phyloP scores from a whole-genome alignment of 495 filamentous ascomycete genomes.

The Penicillium crystallinum region DNA sequence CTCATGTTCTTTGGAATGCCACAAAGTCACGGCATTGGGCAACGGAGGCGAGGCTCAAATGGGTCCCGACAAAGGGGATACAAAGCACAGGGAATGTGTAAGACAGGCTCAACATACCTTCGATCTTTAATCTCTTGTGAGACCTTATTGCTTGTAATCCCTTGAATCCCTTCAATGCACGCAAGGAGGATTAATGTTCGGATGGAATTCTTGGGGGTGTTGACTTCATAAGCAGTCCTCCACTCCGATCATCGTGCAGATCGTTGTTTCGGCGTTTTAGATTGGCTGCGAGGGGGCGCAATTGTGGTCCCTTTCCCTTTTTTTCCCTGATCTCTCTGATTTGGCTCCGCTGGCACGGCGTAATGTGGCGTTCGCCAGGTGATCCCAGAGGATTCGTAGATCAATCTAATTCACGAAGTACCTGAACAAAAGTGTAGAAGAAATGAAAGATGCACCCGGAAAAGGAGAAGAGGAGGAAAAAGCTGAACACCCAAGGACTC shows the following conservation, averaged over 20 bases:
- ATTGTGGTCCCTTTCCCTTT: constrained; percentile 8
- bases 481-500: background rate
- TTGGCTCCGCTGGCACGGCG: background rate
- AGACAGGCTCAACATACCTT: constrained; percentile 3
- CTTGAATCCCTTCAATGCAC: constrained; percentile 19
- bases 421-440: background rate
- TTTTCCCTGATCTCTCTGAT: background rate
- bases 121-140: constrained; percentile 1
- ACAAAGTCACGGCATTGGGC: background rate
- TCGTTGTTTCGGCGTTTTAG: constrained; percentile 7
- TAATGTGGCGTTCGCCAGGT: constrained; percentile 2
- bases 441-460: background rate
- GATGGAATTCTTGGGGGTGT: constrained; percentile 20
- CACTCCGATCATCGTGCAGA: constrained; percentile 26
- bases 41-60: constrained; percentile 1
- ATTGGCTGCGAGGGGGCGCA: constrained; percentile 12
- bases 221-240: constrained; percentile 28
- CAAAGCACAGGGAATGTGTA: constrained; percentile 1
- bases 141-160: background rate
- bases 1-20: background rate
- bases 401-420: background rate
- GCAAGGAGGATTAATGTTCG: constrained; percentile 23
- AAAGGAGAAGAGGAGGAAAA: background rate
- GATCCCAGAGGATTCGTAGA: background rate
- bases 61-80: constrained; percentile 5